Evolutionary conservation across 2,329 filamentous ascomycete species (phyloP).

Genomic region (Fusarium zealandicum): DNA sequence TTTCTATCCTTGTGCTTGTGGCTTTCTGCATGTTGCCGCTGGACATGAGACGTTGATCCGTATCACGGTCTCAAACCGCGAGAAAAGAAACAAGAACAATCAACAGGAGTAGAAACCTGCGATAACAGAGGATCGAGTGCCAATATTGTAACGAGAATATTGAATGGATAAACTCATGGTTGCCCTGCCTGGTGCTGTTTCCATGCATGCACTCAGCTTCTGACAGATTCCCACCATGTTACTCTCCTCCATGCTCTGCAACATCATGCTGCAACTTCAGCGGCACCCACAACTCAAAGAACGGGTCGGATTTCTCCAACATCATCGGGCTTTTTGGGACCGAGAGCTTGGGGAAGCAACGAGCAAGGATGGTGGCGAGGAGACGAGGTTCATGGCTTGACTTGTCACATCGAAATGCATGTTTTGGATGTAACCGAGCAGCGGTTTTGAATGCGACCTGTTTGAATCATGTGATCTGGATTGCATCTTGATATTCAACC

Average conservation of each 20-base stretch:
- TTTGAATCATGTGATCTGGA: slow-evolving; percentile 30
- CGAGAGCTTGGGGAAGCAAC: slow-evolving; percentile 3
- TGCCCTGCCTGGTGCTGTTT: slow-evolving; percentile 1
- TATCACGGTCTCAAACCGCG: not conserved
- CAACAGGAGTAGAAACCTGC: not conserved
- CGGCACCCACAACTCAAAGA: slow-evolving; percentile 1
- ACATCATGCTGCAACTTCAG: not conserved
- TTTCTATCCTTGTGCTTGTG: not conserved
- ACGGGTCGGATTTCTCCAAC: not conserved
- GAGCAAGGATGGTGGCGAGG: not conserved
- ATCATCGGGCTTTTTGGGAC: slow-evolving; percentile 6
- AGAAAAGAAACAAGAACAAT: not conserved
- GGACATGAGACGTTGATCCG: not conserved
- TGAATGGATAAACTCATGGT: not conserved
- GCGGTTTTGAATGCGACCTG: slow-evolving; percentile 6
- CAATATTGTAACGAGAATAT: not conserved
- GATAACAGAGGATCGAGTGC: not conserved
- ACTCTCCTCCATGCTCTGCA: not conserved
- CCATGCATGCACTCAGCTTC: not conserved
- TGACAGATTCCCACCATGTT: not conserved
- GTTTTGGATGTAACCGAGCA: slow-evolving; percentile 16
- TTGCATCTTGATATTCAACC: slow-evolving; percentile 29
- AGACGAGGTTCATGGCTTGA: slow-evolving; percentile 11
- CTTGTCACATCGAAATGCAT: slow-evolving; percentile 23
- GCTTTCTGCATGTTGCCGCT: not conserved